Evolutionary conservation across 2,329 filamentous ascomycete species (phyloP), one percentile per base, ranked within the genome.

Genomic region (Teratosphaeria gauchensis): DNA sequence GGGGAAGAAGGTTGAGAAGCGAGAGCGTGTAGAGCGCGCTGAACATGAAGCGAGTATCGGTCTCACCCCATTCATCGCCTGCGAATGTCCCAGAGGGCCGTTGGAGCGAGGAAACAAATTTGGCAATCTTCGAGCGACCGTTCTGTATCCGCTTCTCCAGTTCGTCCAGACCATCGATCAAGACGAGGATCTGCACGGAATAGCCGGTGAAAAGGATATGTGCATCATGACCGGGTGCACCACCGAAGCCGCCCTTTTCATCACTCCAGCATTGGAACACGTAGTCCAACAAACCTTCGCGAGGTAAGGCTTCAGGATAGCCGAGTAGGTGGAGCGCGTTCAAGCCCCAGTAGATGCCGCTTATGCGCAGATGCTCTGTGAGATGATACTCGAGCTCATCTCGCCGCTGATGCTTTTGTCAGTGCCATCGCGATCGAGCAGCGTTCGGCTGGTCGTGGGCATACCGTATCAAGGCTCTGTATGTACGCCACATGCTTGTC

Each of bases 321-420:
- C 86, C 84, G 60, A 99, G 84, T 31, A 97, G 81, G 77, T 96
- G 88, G 48, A 97, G 82, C 6, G 92, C 88, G 6, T 87, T 94
- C 59, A 99, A 77, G 14, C 94, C 94, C 94, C 94, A 99, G 75
- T 99, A 99, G 54, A 99, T 83, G 52, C 94, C 94, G 72, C 94
- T 96, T 59, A 99, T 82, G 61, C 94, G 90, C 65, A 99, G 81
- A 73, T 99, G 94, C 75, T 99, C 92, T 14, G 94, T 99, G 71
- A 97, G 81, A 88, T 92, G 96, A 78, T 97, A 99, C 74, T 96
- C 91, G 67, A 96, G 86, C 75, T 96, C 90, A 79, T 97, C 91
- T 77, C 89, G 91, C 71, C 88, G 87, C 84, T 88, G 76, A 64
- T 66, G 57, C 57, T 53, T 33, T 59, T 67, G 69, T 62, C 66